Evolutionary conservation across 2,329 filamentous ascomycete genomes (phyloP).

Genomic region (Diaporthe citrichinensis): DNA sequence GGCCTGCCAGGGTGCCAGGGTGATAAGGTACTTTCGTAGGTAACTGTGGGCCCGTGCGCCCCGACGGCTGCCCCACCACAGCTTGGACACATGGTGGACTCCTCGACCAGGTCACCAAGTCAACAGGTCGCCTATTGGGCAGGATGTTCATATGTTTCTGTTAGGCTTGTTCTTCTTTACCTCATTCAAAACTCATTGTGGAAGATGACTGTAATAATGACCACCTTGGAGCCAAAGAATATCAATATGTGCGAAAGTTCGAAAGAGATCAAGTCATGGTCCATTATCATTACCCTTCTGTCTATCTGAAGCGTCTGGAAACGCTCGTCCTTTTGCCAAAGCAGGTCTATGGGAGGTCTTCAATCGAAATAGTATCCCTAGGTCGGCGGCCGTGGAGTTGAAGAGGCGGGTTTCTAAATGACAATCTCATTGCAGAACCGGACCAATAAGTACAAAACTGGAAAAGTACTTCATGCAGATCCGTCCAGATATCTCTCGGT

Average conservation of each 20-base stretch:
- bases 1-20: background rate
- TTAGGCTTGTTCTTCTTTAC: no score
- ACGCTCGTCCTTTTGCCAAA: conserved; percentile 25
- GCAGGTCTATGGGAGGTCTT: conserved; percentile 33
- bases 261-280: conserved; percentile 19
- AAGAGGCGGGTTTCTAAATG: conserved; percentile 33
- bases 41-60: conserved; percentile 5
- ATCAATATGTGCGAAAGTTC: background rate
- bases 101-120: background rate
- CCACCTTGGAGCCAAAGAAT: no score
- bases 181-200: no score
- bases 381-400: conserved; percentile 3
- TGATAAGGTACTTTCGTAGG: background rate
- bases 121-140: background rate
- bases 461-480: conserved; percentile 39
- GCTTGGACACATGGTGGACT: background rate
- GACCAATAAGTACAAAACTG: conserved; percentile 40
- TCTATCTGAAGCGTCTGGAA: conserved; percentile 37
- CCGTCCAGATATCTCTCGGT: conserved; percentile 36
- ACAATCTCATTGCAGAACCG: conserved; percentile 40
- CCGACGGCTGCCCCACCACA: conserved; percentile 9
- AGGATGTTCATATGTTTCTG: background rate
- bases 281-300: conserved; percentile 38
- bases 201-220: background rate
- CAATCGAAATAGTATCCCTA: conserved; percentile 23